Evolutionary conservation across 2,329 filamentous ascomycete genomes (phyloP).

Genomic region (Clarireedia paspali): DNA sequence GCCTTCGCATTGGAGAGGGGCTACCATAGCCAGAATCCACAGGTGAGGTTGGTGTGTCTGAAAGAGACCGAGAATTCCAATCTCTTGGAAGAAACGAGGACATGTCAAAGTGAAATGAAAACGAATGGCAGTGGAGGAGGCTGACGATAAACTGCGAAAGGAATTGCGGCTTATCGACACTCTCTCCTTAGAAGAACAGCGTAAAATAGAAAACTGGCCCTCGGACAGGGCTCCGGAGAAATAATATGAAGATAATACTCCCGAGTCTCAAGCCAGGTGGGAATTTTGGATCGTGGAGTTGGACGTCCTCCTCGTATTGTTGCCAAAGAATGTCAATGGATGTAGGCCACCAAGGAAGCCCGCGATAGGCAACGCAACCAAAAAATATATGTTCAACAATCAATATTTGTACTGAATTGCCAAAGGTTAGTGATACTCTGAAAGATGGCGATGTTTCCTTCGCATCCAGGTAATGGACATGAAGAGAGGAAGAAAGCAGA

Average conservation of each 20-base stretch:
- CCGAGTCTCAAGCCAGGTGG: background rate
- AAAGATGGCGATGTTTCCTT: slow-evolving; percentile 13
- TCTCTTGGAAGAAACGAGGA: slow-evolving; percentile 2
- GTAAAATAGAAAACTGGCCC: too few relatives aligned
- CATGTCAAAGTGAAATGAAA: slow-evolving; percentile 11
- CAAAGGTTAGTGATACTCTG: slow-evolving; percentile 17
- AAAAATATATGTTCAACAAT: background rate
- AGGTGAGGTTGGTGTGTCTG: background rate
- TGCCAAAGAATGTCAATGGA: slow-evolving; percentile 14
- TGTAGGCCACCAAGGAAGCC: background rate
- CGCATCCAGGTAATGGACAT: slow-evolving; percentile 7
- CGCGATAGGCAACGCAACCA: background rate
- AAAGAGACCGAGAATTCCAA: background rate
- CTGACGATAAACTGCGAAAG: slow-evolving; percentile 20
- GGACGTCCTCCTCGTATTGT: background rate
- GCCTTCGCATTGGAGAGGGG: slow-evolving; percentile 1
- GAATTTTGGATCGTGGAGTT: too few relatives aligned
- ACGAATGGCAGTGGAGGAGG: slow-evolving; percentile 19
- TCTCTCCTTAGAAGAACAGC: slow-evolving; percentile 12
- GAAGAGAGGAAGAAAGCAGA: slow-evolving; percentile 8
- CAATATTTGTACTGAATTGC: background rate
- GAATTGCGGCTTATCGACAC: slow-evolving; percentile 21
- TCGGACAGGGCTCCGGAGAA: background rate
- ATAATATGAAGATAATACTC: slow-evolving; percentile 12
- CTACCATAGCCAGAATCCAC: slow-evolving; percentile 14